phyloP scores from a whole-genome alignment of 2,329 filamentous ascomycete genomes.

The Dryadomyces quercus-mongolicae region DNA sequence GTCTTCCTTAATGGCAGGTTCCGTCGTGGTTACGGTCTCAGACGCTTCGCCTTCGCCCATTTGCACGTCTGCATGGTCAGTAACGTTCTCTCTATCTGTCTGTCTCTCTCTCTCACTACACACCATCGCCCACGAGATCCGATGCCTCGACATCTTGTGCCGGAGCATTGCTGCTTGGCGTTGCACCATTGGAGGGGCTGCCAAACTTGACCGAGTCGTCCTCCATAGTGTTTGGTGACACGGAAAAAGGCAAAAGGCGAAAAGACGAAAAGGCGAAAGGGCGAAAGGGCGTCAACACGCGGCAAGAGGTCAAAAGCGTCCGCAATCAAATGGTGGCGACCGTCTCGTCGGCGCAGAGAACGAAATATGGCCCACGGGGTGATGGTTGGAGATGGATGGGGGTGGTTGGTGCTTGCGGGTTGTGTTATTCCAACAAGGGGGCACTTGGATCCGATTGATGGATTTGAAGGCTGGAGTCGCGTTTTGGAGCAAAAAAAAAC shows the following conservation, averaged over 20 bases:
- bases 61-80: slow-evolving; percentile 38
- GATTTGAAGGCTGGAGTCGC: slow-evolving; percentile 4
- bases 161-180: slow-evolving; percentile 43
- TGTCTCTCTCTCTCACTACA: slow-evolving; percentile 2
- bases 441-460: slow-evolving; percentile 1
- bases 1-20: slow-evolving; percentile 47
- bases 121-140: slow-evolving; percentile 33
- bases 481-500: slow-evolving; percentile 6
- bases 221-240: slow-evolving; percentile 35
- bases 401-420: neutral
- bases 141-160: slow-evolving; percentile 36
- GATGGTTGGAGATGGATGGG: neutral
- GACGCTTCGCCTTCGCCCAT: slow-evolving; percentile 42
- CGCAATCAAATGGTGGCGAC: neutral
- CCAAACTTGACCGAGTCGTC: slow-evolving; percentile 43
- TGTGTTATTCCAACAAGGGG: neutral
- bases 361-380: neutral
- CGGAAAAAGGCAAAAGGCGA: neutral
- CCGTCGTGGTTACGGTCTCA: slow-evolving; percentile 14
- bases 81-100: neutral
- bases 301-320: neutral
- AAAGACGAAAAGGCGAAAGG: neutral
- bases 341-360: neutral
- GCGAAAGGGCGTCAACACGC: neutral
- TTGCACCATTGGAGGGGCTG: slow-evolving; percentile 43